phyloP scores from a whole-genome alignment of 371 early-diverging fungal species.

The Rhizomucor miehei region DNA sequence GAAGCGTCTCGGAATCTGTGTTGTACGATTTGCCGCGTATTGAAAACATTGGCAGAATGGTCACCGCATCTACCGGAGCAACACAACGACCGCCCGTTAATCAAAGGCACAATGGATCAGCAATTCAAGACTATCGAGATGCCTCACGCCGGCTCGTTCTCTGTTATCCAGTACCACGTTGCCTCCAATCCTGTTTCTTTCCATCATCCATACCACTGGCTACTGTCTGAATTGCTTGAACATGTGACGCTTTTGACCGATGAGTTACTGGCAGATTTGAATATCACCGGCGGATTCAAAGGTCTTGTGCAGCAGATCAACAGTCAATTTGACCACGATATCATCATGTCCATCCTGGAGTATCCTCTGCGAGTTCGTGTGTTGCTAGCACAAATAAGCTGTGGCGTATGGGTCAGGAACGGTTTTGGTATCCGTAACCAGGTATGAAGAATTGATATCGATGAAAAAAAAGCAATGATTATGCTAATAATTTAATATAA shows the following conservation, averaged over 20 bases:
- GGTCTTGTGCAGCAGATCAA: conserved; percentile 44
- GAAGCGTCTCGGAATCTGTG: conserved; percentile 30
- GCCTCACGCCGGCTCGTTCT: conserved; percentile 33
- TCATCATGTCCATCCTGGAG: conserved; percentile 58
- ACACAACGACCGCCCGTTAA: conserved; percentile 4
- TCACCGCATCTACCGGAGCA: conserved; percentile 38
- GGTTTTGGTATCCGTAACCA: conserved; percentile 75
- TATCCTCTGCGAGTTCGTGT: conserved; percentile 73
- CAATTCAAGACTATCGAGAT: conserved; percentile 22
- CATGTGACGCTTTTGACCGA: conserved; percentile 64
- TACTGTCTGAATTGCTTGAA: conserved; percentile 76
- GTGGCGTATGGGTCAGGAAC: conserved; percentile 94
- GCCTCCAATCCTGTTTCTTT: conserved; percentile 73
- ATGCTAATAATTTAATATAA: neutral
- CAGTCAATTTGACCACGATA: conserved; percentile 12
- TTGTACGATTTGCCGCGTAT: conserved; percentile 32
- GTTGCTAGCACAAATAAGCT: conserved; percentile 85
- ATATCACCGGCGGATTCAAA: conserved; percentile 50
- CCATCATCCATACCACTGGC: conserved; percentile 92
- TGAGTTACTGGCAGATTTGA: conserved; percentile 44
- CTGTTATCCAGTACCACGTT: conserved; percentile 64
- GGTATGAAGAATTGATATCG: conserved; percentile 24
- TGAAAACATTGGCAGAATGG: conserved; percentile 60
- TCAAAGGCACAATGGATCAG: conserved; percentile 29
- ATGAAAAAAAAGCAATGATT: neutral